Conservation (phyloP, 108 stramenopile species). For the Nitzschia putrida region DNA sequence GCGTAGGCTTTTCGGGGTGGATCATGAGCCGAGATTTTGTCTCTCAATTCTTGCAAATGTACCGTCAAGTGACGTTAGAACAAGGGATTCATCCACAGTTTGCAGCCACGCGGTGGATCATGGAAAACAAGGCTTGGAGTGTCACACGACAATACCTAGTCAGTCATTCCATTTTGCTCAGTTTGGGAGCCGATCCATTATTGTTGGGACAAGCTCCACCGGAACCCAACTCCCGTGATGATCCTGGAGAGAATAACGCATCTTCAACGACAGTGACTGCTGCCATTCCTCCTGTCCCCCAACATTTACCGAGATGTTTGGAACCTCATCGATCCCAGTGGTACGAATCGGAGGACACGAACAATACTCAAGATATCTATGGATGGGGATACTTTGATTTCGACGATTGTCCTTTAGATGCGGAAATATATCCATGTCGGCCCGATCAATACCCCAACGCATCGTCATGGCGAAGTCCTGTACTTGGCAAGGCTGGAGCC, state of each 20-base stretch:
- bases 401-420: constrained; percentile 28
- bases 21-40: constrained; percentile 36
- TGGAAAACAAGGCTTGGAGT: constrained; percentile 29
- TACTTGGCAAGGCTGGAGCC: too few species aligned
- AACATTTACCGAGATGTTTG: constrained; percentile 38
- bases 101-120: constrained; percentile 19
- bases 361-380: constrained; percentile 18
- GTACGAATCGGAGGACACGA: background rate
- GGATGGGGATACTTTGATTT: constrained; percentile 45
- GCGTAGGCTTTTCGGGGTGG: constrained; percentile 38
- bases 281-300: background rate
- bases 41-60: constrained; percentile 22
- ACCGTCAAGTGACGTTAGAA: constrained; percentile 1
- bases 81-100: constrained; percentile 18
- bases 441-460: constrained; percentile 16
- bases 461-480: too few species aligned
- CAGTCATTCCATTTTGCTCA: constrained; percentile 22
- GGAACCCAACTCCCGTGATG: background rate
- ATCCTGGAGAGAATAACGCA: background rate
- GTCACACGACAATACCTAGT: constrained; percentile 42
- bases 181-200: constrained; percentile 5
- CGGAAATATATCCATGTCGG: constrained; percentile 41
- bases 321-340: constrained; percentile 38
- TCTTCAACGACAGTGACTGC: too few species aligned
- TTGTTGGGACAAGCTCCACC: background rate